Evolutionary conservation across 768 basidiomycete species (phyloP).

Genomic region (Lactifluus echinatus): DNA sequence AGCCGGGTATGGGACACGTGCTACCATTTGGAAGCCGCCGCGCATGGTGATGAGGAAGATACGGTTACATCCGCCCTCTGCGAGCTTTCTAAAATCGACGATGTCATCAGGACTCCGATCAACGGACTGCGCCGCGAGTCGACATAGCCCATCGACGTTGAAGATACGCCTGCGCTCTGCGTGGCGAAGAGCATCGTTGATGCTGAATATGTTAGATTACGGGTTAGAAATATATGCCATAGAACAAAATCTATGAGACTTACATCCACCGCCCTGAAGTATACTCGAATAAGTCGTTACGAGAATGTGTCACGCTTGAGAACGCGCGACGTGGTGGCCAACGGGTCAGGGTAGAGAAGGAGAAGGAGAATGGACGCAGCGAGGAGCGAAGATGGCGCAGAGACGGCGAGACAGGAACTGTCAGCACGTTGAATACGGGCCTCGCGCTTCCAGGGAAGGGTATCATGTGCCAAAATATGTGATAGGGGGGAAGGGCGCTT

Average conservation of each 20-base stretch:
- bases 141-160: conserved; percentile 35
- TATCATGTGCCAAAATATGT: too few species aligned
- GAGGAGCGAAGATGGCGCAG: neutral
- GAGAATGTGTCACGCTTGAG: too few species aligned
- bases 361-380: neutral
- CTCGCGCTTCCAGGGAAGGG: too few species aligned
- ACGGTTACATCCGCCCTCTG: conserved; percentile 33
- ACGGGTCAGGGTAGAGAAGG: neutral
- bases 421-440: neutral
- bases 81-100: conserved; percentile 33
- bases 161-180: conserved; percentile 37
- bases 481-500: too few species aligned
- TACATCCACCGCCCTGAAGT: conserved; percentile 26
- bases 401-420: neutral
- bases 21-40: conserved; percentile 23
- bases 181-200: conserved; percentile 33
- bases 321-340: too few species aligned
- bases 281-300: conserved; percentile 22
- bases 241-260: conserved; percentile 16
- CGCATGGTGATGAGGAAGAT: conserved; percentile 26
- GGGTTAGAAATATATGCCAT: conserved; percentile 10
- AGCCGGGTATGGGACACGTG: conserved; percentile 15
- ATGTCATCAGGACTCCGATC: conserved; percentile 32
- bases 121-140: conserved; percentile 39
- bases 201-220: conserved; percentile 8